A percentile compares a stretch with the other conserved stretches of the same genome.
These are phyloP conservation scores for Ambrosia hybrid DNA, from an alignment of 140 eudicot species.

Conservation along the genomic window DNA sequence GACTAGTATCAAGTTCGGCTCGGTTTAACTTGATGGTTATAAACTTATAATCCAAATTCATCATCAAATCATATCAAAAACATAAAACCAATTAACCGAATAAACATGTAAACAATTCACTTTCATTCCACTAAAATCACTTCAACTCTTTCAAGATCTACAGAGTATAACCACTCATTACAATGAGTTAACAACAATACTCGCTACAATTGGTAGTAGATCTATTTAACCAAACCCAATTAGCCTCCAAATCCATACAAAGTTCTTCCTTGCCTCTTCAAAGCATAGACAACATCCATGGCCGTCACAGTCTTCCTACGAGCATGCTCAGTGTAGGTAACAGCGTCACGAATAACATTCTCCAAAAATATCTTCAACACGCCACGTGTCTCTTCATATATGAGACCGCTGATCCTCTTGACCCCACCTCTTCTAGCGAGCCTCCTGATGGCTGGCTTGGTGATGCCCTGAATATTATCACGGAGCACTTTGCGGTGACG, in stretches of 20 bases:
- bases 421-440: conserved; percentile 38
- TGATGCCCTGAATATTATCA: conserved; percentile 39
- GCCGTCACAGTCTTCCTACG: conserved; percentile 43
- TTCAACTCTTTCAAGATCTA: too few species aligned
- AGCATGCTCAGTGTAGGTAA: conserved; percentile 44
- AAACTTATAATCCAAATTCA: too few species aligned
- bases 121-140: too few species aligned
- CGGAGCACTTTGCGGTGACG: conserved; percentile 36
- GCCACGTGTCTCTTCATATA: conserved; percentile 37
- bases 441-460: conserved; percentile 41
- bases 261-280: conserved; percentile 47
- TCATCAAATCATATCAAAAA: too few species aligned
- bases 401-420: conserved; percentile 36
- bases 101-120: too few species aligned
- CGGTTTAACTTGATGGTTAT: too few species aligned
- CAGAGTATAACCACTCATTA: too few species aligned
- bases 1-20: too few species aligned
- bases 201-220: background rate
- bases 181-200: background rate
- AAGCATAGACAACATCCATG: conserved; percentile 44
- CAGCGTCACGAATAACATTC: conserved; percentile 39
- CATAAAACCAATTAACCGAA: too few species aligned
- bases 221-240: background rate
- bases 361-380: conserved; percentile 41
- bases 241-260: conserved; percentile 40